Base-by-base conservation (phyloP, 208 protist genomes). In the Trypanosoma mega region DNA sequence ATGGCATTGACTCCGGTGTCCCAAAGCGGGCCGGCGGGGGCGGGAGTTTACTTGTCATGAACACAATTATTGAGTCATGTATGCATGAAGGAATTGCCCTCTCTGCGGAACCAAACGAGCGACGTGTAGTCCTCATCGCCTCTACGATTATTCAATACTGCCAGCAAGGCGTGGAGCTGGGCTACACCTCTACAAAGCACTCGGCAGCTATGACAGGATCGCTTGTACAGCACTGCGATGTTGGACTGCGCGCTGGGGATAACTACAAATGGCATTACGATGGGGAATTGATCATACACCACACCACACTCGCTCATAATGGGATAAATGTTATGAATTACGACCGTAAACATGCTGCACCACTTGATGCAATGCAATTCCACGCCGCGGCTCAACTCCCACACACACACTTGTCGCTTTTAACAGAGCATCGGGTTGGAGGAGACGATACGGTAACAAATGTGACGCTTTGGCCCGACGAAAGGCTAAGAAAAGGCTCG, bases 1-100 rank as follows among this genome's bases (percentile, higher is more conserved):
- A 76, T 48, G 55, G 71, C 14, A 68, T 76, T 47, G 65, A 76
- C 43, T 59, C 63, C n/a, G 71, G 71, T 44, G 64, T 39, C 8
- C 34, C 34, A 39, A 39, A 39, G 34, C 8, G 34, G 12, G 34
- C 12, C 8, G 29, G 29, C 23, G 14, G 51, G 2, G 70, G 56
- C 18, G 70, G 64, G 20, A 57, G 46, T 7, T 31, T 76, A 6
- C 16, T 58, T 1, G 26, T 76, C 12, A 18, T 57, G n/a, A 63
- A 65, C 51, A 73, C 55, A 14, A 72, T 76, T 51, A 60, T 76
- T 29, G 71, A 76, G 33, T 20, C 23, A n/a, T 71, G 62, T 27
- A 55, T 68, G 54, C 71, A 73, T 51, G 65, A 72, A 21, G 71
- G 64, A 4, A 37, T 76, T 11, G 63, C 65, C 2, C 37, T 76